These are phyloP conservation scores for Silene noctiflora DNA, from an alignment of 179 eudicot species.

Conservation along the genomic window DNA sequence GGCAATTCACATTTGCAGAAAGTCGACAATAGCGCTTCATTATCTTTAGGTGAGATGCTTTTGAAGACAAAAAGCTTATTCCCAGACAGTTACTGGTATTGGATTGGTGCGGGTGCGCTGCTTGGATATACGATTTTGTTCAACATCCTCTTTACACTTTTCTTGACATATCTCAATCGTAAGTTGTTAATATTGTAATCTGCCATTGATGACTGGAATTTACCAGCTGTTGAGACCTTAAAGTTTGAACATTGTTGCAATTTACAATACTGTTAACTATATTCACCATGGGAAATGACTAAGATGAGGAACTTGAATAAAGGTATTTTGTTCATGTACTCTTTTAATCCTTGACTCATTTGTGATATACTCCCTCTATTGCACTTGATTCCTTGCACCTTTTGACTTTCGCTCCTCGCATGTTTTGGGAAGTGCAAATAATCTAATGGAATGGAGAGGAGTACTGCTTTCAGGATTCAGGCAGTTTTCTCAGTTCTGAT, in stretches of 20 bases:
- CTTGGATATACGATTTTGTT: slow-evolving; percentile 67
- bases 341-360: background rate
- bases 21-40: slow-evolving; percentile 49
- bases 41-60: slow-evolving; percentile 63
- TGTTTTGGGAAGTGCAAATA: background rate
- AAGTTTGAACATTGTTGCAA: background rate
- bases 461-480: too few relatives aligned
- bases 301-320: background rate
- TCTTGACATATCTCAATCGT: slow-evolving; percentile 84
- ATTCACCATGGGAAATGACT: background rate
- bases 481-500: background rate
- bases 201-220: background rate
- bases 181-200: slow-evolving; percentile 33
- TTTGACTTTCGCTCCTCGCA: background rate
- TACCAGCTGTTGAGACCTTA: background rate
- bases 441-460: background rate
- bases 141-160: slow-evolving; percentile 71
- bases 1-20: slow-evolving; percentile 38
- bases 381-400: background rate
- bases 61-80: slow-evolving; percentile 71
- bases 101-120: slow-evolving; percentile 93
- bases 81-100: slow-evolving; percentile 78
- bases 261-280: background rate
- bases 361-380: background rate
- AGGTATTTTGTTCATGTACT: background rate